A percentile compares a stretch with the other conserved stretches of the same genome.
phyloP scores from a whole-genome alignment of 2,329 filamentous ascomycete species.

The Grosmannia penicillata region DNA sequence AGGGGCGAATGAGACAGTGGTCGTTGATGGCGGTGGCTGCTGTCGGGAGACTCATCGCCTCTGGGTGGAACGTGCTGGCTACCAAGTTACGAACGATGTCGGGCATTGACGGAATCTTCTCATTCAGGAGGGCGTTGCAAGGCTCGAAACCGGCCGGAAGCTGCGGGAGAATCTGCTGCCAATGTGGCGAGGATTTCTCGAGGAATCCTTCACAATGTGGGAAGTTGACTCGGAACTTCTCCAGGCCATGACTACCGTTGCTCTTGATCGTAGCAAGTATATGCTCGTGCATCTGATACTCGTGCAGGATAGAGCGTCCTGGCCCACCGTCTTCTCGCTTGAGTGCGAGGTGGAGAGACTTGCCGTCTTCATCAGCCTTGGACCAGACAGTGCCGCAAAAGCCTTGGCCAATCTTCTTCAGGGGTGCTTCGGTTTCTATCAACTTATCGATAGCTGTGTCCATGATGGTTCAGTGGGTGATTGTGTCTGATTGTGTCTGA shows the following conservation, averaged over 20 bases:
- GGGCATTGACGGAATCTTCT: conserved; percentile 1
- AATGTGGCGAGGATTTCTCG: neutral
- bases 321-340: conserved; percentile 4
- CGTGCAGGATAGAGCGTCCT: conserved; percentile 1
- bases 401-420: conserved; percentile 3
- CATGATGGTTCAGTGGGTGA: too few species aligned
- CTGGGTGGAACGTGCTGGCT: neutral
- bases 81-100: neutral
- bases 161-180: neutral
- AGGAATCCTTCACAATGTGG: neutral
- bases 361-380: neutral
- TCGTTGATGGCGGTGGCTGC: conserved; percentile 14
- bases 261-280: neutral
- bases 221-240: neutral
- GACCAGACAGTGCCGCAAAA: conserved; percentile 3
- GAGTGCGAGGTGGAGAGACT: neutral
- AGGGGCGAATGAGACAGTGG: conserved; percentile 34
- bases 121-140: conserved; percentile 1
- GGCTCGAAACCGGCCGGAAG: neutral
- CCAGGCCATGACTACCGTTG: neutral
- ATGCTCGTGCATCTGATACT: neutral
- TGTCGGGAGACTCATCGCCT: neutral
- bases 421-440: neutral
- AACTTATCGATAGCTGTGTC: neutral
- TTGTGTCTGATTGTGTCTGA: too few species aligned